A percentile compares a stretch with the other conserved stretches of the same genome.
Conservation (phyloP, 1,139 yeast species). For the Geotrichum australiense region DNA sequence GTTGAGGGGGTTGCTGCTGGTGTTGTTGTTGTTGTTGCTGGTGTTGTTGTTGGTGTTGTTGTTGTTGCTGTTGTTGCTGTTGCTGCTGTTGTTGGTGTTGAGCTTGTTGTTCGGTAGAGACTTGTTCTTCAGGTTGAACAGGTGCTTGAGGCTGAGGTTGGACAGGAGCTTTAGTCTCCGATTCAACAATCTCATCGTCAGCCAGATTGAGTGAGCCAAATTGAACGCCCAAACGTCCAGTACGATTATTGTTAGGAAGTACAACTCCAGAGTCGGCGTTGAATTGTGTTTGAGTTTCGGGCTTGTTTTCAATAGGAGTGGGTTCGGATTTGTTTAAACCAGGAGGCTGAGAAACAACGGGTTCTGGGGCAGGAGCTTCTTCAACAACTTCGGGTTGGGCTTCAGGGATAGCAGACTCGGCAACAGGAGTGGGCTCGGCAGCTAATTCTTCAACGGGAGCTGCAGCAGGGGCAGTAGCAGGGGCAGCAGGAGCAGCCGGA, state of each 20-base stretch:
- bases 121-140: conserved; percentile 2
- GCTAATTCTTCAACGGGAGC: conserved; percentile 19
- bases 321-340: conserved; percentile 15
- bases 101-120: background rate
- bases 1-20: conserved; percentile 18
- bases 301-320: conserved; percentile 16
- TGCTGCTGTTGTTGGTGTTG: conserved; percentile 14
- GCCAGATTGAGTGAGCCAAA: conserved; percentile 54
- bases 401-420: conserved; percentile 11
- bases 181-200: conserved; percentile 26
- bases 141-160: conserved; percentile 18
- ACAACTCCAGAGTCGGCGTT: conserved; percentile 55
- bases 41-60: conserved; percentile 10
- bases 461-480: conserved; percentile 18
- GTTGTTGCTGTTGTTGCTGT: conserved; percentile 19
- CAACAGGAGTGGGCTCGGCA: conserved; percentile 18
- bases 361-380: conserved; percentile 22
- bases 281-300: conserved; percentile 27
- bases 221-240: conserved; percentile 58
- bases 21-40: conserved; percentile 18
- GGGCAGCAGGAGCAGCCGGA: conserved; percentile 14
- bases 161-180: conserved; percentile 27
- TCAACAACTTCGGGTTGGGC: conserved; percentile 17
- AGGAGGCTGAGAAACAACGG: conserved; percentile 10
- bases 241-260: conserved; percentile 49